Conservation (phyloP, 805 yeast genomes). For the Kodamaea restingae region DNA sequence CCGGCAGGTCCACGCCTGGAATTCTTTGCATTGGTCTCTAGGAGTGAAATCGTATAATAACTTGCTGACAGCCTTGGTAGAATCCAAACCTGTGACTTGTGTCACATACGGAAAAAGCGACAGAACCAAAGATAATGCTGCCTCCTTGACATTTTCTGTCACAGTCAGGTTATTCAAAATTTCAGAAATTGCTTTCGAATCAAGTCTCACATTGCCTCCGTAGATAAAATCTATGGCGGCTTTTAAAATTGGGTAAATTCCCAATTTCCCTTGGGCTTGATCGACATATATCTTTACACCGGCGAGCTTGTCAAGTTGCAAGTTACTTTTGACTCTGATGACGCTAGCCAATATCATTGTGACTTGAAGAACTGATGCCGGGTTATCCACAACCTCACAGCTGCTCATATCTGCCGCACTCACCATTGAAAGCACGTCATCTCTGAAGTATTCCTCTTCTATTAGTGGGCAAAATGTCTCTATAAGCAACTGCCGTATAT, state of each 20-base stretch:
- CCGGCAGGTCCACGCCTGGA: conserved; percentile 21
- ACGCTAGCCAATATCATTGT: not conserved
- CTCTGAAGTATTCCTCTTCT: conserved; percentile 10
- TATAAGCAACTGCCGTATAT: conserved; percentile 18
- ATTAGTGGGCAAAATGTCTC: conserved; percentile 21
- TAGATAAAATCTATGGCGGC: conserved; percentile 5
- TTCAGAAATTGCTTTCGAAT: not conserved
- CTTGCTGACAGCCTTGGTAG: conserved; percentile 2
- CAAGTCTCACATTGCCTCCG: not conserved
- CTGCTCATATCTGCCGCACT: conserved; percentile 10
- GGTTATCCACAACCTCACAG: not conserved
- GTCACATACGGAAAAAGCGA: conserved; percentile 8
- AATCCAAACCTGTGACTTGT: not conserved
- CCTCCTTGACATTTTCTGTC: not conserved
- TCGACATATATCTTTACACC: conserved; percentile 1
- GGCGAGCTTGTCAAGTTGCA: not conserved
- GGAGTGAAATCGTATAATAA: not conserved
- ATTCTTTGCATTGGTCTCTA: conserved; percentile 11
- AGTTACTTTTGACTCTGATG: not conserved
- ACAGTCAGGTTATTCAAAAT: not conserved
- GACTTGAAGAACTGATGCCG: not conserved
- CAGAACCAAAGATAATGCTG: conserved; percentile 5
- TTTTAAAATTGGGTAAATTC: not conserved
- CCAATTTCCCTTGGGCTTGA: not conserved
- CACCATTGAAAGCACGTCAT: conserved; percentile 27